Evolutionary conservation across 768 basidiomycete genomes (phyloP), one percentile per base, ranked within the genome.

Genomic region (Tubosaeta sp.): DNA sequence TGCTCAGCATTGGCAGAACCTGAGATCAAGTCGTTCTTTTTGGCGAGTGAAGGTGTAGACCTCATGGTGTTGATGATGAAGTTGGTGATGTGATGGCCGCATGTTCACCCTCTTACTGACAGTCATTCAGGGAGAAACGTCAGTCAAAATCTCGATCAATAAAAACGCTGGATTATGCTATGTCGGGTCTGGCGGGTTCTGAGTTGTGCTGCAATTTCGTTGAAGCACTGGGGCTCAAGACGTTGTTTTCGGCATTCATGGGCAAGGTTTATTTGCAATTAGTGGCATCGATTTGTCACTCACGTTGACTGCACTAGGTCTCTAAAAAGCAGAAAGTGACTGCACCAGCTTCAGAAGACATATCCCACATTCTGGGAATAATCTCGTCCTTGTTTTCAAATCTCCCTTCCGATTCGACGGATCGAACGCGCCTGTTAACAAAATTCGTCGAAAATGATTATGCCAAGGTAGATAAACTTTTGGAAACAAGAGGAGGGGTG

Each of bases 1-100:
- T 98, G 96, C 65, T 94, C 94, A 1, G 79, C 86, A 0, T 74
- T 98, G 21, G 80, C 75, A 30, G 94, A 95, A 67, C 75, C 84
- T 13, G 74, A 83, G 42, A 82, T 87, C 65, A 98, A 97, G 69
- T 67, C 77, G 16, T 69, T 83, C 4, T 98, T 99, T 70, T 71
- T 93, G n/a, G 81, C 84, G 10, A 86, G 86, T 18, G 96, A 99
- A 68, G 96, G 96, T 2, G 83, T 93, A 13, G 96, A 99, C 60
- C 78, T 99, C 30, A 97, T 98, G 94, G 80, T 96, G n/a, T 75
- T 98, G 56, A 88, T 96, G 80, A 94, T 97, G 87, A 95, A 88
- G 93, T 94, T 59, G 40, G 83, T 71, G 25, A 30, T 34, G n/a
- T 48, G 31, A 41, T 19, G 22, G 6, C 24, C 27, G 22, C 6